These are phyloP conservation scores for Grigorovia transvaalensis DNA, from an alignment of 805 yeast species.

Conservation along the genomic window DNA sequence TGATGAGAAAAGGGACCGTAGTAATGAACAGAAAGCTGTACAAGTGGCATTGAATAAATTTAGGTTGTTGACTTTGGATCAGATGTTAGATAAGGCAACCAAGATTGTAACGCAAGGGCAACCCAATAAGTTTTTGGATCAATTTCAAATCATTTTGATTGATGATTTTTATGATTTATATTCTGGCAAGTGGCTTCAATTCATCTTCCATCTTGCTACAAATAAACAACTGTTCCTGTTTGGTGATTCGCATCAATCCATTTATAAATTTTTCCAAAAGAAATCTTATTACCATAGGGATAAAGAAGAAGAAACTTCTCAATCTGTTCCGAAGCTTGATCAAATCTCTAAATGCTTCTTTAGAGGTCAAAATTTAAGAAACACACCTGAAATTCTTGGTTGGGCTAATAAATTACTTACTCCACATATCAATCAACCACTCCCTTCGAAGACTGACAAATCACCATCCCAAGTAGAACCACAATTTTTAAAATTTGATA, in stretches of 20 bases:
- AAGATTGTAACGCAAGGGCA: not conserved
- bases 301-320: not conserved
- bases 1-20: no score
- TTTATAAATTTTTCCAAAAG: conserved; percentile 57
- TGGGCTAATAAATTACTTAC: conserved; percentile 1
- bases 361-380: conserved; percentile 40
- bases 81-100: not conserved
- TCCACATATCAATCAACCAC: not conserved
- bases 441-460: not conserved
- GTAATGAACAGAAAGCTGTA: not conserved
- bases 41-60: not conserved
- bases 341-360: not conserved
- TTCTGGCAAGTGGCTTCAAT: conserved; percentile 33
- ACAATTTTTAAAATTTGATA: conserved; percentile 4
- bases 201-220: conserved; percentile 32
- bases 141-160: conserved; percentile 39
- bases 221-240: conserved; percentile 51
- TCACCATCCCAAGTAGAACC: conserved; percentile 6
- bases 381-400: conserved; percentile 45
- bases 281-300: conserved; percentile 21
- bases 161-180: conserved; percentile 73
- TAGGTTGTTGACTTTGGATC: not conserved
- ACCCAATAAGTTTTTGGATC: not conserved
- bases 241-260: conserved; percentile 64
- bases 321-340: conserved; percentile 4